phyloP scores from a whole-genome alignment of 192 early-diverging fungal genomes.

The Backusella liffmaniae region DNA sequence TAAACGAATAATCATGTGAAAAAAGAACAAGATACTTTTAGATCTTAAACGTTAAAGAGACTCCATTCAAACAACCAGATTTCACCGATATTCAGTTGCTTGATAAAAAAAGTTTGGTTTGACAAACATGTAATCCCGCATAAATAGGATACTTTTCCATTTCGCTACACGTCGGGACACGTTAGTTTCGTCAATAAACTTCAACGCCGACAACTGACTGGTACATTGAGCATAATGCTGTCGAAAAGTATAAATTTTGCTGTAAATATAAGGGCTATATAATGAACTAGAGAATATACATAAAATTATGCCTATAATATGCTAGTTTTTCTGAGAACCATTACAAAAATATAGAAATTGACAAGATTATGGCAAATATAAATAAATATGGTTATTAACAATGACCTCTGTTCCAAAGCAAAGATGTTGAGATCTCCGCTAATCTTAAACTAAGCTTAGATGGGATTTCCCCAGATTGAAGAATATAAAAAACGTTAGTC shows the following conservation, averaged over 20 bases:
- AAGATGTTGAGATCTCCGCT: no score
- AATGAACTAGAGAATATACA: not conserved
- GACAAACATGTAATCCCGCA: not conserved
- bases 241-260: not conserved
- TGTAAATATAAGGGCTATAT: not conserved
- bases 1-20: not conserved
- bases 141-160: not conserved
- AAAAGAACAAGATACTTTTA: not conserved
- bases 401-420: no score
- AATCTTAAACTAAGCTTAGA: no score
- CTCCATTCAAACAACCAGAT: not conserved
- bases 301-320: not conserved
- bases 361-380: no score
- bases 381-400: no score
- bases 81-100: not conserved
- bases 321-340: not conserved
- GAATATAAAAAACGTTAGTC: no score
- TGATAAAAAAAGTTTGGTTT: not conserved
- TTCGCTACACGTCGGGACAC: not conserved
- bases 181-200: not conserved
- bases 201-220: not conserved
- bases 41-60: not conserved
- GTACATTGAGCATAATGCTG: not conserved
- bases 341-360: no score
- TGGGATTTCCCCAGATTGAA: no score